Conservation (phyloP, 129 eudicot species). For the Artemisia argyi region DNA sequence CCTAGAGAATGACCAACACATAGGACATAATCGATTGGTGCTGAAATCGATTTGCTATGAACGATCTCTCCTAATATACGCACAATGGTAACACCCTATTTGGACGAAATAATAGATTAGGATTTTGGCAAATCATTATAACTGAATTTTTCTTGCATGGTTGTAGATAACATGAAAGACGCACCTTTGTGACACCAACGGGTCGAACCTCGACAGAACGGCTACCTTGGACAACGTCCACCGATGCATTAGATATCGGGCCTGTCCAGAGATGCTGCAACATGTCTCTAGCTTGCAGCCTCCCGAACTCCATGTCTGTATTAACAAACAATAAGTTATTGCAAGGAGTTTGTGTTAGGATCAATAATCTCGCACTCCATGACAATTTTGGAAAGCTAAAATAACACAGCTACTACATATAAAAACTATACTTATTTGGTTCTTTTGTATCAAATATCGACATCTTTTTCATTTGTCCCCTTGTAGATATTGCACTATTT, state of each 20-base stretch:
- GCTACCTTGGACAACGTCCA: slow-evolving; percentile 95
- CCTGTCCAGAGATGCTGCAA: slow-evolving; percentile 99
- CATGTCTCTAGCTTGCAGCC: slow-evolving; percentile 95
- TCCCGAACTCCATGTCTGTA: slow-evolving; percentile 83
- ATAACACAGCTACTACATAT: too few relatives aligned
- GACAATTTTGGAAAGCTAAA: too few relatives aligned
- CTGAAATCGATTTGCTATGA: slow-evolving; percentile 74
- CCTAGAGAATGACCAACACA: slow-evolving; percentile 86
- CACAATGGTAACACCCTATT: slow-evolving; percentile 88
- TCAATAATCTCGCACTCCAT: not conserved
- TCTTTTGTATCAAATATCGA: too few relatives aligned
- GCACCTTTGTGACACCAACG: slow-evolving; percentile 96
- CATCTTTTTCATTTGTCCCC: too few relatives aligned
- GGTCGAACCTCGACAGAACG: slow-evolving; percentile 94
- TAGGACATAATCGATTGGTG: slow-evolving; percentile 87
- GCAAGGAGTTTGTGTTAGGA: not conserved
- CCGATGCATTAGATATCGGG: slow-evolving; percentile 86
- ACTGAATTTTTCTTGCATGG: not conserved
- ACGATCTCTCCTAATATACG: slow-evolving; percentile 93
- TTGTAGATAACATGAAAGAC: slow-evolving; percentile 2
- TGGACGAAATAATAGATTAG: not conserved
- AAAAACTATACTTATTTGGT: too few relatives aligned
- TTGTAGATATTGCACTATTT: too few relatives aligned
- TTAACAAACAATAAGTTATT: slow-evolving; percentile 1
- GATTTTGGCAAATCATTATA: not conserved